Conservation (phyloP, 495 filamentous ascomycete species). For the Margaritispora aquatica region DNA sequence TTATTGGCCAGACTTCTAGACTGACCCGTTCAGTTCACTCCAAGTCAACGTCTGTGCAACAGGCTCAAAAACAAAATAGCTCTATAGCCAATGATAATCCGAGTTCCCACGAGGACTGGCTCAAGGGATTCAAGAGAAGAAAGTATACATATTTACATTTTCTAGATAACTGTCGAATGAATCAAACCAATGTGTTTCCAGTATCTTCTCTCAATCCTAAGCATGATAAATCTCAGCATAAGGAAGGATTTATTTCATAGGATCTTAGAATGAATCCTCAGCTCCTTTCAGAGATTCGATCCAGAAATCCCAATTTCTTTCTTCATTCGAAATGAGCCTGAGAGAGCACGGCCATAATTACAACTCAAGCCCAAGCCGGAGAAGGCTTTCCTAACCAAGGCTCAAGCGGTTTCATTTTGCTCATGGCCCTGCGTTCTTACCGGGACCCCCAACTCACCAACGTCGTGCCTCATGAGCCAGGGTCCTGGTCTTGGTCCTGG, state of each 20-base stretch:
- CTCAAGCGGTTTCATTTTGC: constrained; percentile 22
- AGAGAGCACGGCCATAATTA: background rate
- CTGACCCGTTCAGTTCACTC: background rate
- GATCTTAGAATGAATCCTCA: too few species aligned
- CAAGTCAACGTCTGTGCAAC: constrained; percentile 18
- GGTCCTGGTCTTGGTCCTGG: background rate
- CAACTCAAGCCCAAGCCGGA: background rate
- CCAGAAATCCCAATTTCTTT: background rate
- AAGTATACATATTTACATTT: too few species aligned
- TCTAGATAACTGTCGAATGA: too few species aligned
- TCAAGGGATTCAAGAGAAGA: background rate
- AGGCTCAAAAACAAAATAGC: background rate
- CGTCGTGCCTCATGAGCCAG: background rate
- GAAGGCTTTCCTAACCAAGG: constrained; percentile 7
- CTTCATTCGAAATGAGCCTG: background rate
- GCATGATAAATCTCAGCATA: too few species aligned
- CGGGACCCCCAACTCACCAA: background rate
- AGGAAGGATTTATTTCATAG: too few species aligned
- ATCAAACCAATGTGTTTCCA: too few species aligned
- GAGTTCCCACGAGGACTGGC: background rate
- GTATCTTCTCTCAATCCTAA: too few species aligned
- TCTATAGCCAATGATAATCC: background rate
- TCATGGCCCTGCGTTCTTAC: background rate
- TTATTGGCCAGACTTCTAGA: background rate
- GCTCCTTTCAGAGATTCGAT: too few species aligned